Evolutionary conservation across 179 eudicot genomes (phyloP), one percentile per base, ranked within the genome.

Genomic region (Patellifolia procumbens): DNA sequence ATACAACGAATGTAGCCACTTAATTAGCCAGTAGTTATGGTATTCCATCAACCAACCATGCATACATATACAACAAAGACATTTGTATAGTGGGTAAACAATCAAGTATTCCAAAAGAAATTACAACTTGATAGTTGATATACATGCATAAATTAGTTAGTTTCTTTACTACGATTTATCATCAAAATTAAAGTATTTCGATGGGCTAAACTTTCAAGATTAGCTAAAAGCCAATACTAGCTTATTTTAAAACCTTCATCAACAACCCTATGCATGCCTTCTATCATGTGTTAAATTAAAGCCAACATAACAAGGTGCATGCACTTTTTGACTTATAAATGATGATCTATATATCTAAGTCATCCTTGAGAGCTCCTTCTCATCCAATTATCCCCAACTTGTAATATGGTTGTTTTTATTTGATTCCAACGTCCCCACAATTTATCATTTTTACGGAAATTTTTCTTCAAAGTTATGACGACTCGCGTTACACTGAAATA

Each of bases 261-360:
- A 79, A 79, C 78, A 4, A 56, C 26, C 65, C 29, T 73, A 24
- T 55, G 77, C 81, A 73, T 79, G 79, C n/a, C n/a, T n/a, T n/a
- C n/a, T n/a, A n/a, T n/a, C n/a, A n/a, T n/a, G n/a, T n/a, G n/a
- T n/a, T n/a, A n/a, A n/a, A n/a, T 26, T 39, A 26, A 24, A 10
- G 48, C 59, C 80, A 73, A 62, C 66, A 74, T 66, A 62, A 68
- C 75, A 75, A 76, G 84, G 46, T 81, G 64, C 84, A 78, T 81
- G 84, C 79, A 81, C 76, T 68, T 74, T 78, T 31, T 72, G 63
- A 58, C 69, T 60, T 7, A 13, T 28, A 48, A 66, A 56, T 68
- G 60, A 70, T 80, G 19, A 42, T 72, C 28, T 60, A 55, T 11
- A 4, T 29, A 10, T 34, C 63, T 65, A 72, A 68, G 76, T 76